These are phyloP conservation scores for Fusarium sp. DNA, from an alignment of 2,329 filamentous ascomycete genomes.

Conservation along the genomic window DNA sequence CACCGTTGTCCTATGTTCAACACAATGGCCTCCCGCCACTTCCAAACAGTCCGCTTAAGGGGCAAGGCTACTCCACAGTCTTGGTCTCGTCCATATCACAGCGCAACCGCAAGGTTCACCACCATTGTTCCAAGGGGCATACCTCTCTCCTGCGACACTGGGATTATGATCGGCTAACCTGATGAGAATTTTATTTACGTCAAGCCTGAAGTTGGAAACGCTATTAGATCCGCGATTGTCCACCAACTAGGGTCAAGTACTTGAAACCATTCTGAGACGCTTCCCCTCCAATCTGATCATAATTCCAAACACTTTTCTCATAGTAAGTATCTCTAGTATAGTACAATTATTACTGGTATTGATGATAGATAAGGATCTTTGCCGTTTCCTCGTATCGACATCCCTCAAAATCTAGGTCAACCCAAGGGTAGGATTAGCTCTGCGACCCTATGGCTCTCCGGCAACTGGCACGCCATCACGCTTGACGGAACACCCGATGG, in stretches of 20 bases:
- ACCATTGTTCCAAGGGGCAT: slow-evolving; percentile 22
- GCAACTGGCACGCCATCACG: slow-evolving; percentile 43
- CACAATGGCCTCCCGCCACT: neutral
- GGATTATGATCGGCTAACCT: slow-evolving; percentile 30
- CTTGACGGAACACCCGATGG: slow-evolving; percentile 41
- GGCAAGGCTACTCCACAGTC: neutral
- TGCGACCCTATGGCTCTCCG: slow-evolving; percentile 42
- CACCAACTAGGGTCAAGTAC: slow-evolving; percentile 15
- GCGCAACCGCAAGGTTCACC: slow-evolving; percentile 25
- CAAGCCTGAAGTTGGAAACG: slow-evolving; percentile 33
- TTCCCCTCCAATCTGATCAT: slow-evolving; percentile 25
- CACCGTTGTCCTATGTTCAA: neutral
- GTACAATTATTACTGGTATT: neutral
- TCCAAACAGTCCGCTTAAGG: neutral
- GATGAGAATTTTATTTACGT: slow-evolving; percentile 25
- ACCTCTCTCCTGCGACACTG: slow-evolving; percentile 20
- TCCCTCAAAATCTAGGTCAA: slow-evolving; percentile 25
- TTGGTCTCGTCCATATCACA: slow-evolving; percentile 18
- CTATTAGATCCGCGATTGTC: slow-evolving; percentile 21
- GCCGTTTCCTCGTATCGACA: slow-evolving; percentile 31
- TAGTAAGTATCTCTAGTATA: slow-evolving; percentile 9
- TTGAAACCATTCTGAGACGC: slow-evolving; percentile 8
- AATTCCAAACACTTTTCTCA: slow-evolving; percentile 15
- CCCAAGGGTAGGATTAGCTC: slow-evolving; percentile 17
- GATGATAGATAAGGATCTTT: slow-evolving; percentile 2